Conservation (phyloP, 78 protist genomes). For the Cavenderia fasciculata region DNA sequence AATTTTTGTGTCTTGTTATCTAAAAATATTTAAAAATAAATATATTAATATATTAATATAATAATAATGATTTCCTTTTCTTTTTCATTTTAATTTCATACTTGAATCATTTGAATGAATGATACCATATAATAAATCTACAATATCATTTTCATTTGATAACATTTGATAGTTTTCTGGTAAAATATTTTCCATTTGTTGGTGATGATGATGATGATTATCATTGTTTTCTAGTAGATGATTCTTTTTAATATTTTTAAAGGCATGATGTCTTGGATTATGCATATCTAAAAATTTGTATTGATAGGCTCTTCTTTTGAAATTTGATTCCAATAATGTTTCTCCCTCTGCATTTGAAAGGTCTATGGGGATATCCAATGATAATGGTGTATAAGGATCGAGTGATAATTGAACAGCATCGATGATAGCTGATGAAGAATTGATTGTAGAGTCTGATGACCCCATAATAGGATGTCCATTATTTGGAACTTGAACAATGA, state of each 20-base stretch:
- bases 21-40: too few relatives aligned
- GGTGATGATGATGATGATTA: too few relatives aligned
- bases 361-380: too few relatives aligned
- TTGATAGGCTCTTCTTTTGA: constrained; percentile 38
- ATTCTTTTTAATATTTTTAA: background rate
- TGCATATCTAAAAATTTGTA: constrained; percentile 52
- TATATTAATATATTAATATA: too few relatives aligned
- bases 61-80: too few relatives aligned
- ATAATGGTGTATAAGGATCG: background rate
- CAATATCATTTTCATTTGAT: background rate
- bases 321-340: constrained; percentile 22
- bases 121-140: background rate
- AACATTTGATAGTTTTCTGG: background rate
- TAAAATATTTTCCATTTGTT: background rate
- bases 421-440: background rate
- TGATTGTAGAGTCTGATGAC: background rate
- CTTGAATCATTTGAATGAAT: too few relatives aligned
- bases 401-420: background rate
- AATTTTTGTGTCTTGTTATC: too few relatives aligned
- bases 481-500: too few relatives aligned
- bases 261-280: constrained; percentile 49
- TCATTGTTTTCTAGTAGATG: too few relatives aligned
- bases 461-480: background rate
- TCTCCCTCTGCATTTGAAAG: background rate
- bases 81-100: too few relatives aligned